A percentile compares a stretch with the other conserved stretches of the same genome.
phyloP scores from a whole-genome alignment of 129 eudicot species.

The Escallonia rubra region DNA sequence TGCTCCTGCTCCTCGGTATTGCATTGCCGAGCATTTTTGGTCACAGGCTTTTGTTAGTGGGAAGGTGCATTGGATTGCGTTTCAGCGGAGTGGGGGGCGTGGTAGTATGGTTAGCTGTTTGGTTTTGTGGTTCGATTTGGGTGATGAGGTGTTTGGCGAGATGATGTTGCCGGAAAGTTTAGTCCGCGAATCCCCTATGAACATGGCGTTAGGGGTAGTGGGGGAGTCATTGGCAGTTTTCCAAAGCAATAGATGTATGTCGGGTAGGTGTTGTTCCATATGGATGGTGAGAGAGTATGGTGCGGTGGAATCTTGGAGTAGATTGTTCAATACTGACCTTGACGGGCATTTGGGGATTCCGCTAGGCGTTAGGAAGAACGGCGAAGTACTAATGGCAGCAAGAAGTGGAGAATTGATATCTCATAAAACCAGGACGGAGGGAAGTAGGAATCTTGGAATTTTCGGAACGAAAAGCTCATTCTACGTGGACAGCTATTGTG shows the following conservation, averaged over 20 bases:
- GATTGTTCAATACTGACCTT: conserved; percentile 4
- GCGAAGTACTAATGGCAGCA: conserved; percentile 8
- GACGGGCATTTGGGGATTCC: conserved; percentile 5
- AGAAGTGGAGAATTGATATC: conserved; percentile 17
- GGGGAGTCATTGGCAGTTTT: conserved; percentile 17
- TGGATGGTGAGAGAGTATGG: conserved; percentile 50
- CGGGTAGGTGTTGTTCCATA: conserved; percentile 6
- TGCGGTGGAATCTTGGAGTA: conserved; percentile 28
- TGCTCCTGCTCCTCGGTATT: not conserved
- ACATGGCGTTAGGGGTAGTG: not conserved
- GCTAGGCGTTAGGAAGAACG: conserved; percentile 17
- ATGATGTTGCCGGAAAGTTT: conserved; percentile 22
- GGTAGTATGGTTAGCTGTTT: conserved; percentile 10
- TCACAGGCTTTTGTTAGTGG: conserved; percentile 25
- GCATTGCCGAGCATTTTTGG: conserved; percentile 7
- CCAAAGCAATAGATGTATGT: not conserved
- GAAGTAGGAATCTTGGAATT: conserved; percentile 2
- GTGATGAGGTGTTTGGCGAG: conserved; percentile 18
- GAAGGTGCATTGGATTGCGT: conserved; percentile 33
- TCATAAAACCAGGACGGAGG: not conserved
- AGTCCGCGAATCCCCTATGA: not conserved
- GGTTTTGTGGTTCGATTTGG: conserved; percentile 34
- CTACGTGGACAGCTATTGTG: conserved; percentile 10
- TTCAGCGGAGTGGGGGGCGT: conserved; percentile 5
- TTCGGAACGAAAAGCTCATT: conserved; percentile 11